These are phyloP conservation scores for Cladosporium sp. DNA, from an alignment of 2,329 filamentous ascomycete genomes.

Conservation along the genomic window DNA sequence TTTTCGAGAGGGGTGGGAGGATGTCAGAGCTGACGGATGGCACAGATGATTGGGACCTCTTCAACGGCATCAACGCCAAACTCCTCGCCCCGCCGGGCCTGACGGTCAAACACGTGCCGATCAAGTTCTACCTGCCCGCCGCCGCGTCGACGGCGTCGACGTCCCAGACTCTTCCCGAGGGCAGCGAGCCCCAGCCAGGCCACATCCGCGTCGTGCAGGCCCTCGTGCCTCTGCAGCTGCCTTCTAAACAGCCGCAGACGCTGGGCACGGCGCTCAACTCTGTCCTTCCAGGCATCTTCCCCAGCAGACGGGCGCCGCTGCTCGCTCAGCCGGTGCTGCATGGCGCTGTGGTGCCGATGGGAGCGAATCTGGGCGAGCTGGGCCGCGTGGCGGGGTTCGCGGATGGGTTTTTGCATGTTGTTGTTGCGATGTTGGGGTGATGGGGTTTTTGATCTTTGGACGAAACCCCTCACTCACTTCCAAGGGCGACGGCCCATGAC, in stretches of 20 bases:
- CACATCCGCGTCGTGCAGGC: slow-evolving; percentile 59
- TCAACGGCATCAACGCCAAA: slow-evolving; percentile 66
- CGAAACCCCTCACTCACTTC: no score
- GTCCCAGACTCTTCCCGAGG: slow-evolving; percentile 29
- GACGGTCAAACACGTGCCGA: slow-evolving; percentile 73
- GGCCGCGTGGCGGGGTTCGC: slow-evolving; percentile 78
- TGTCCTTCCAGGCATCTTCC: slow-evolving; percentile 76
- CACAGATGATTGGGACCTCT: slow-evolving; percentile 65
- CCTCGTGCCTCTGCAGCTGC: slow-evolving; percentile 52
- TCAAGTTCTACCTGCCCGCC: slow-evolving; percentile 75
- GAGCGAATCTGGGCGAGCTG: slow-evolving; percentile 72
- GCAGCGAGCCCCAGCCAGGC: slow-evolving; percentile 24
- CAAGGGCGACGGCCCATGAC: no score
- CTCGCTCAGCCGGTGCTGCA: slow-evolving; percentile 81
- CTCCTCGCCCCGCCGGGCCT: slow-evolving; percentile 67
- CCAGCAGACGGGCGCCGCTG: slow-evolving; percentile 74
- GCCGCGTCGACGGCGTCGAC: slow-evolving; percentile 30
- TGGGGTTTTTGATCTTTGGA: neutral
- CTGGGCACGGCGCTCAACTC: slow-evolving; percentile 71
- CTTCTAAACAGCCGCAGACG: slow-evolving; percentile 52
- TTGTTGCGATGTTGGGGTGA: slow-evolving; percentile 63
- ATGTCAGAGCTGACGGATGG: neutral
- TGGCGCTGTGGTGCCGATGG: slow-evolving; percentile 75
- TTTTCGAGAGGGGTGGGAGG: neutral
- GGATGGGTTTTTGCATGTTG: slow-evolving; percentile 85